These are phyloP conservation scores for Lichtheimia corymbifera DNA, from an alignment of 371 early-diverging fungal species.

Conservation along the genomic window DNA sequence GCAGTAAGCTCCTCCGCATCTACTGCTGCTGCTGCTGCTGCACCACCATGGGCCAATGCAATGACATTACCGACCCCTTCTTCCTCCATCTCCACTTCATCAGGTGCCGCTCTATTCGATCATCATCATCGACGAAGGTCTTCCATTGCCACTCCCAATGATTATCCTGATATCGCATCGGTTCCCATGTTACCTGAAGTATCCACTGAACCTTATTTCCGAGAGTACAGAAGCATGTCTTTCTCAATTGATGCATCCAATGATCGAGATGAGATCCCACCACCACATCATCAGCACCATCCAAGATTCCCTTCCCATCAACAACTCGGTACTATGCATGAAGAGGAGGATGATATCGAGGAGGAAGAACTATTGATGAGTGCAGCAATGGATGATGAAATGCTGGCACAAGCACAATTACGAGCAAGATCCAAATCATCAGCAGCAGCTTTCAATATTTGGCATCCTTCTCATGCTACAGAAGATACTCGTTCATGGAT, in stretches of 20 bases:
- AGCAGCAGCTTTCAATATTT: slow-evolving; percentile 40
- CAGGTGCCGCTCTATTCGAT: slow-evolving; percentile 6
- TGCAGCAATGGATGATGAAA: slow-evolving; percentile 18
- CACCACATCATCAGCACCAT: background rate
- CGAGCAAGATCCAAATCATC: slow-evolving; percentile 41
- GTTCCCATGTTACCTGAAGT: slow-evolving; percentile 43
- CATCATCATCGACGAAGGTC: slow-evolving; percentile 7
- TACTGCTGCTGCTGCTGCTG: slow-evolving; percentile 7
- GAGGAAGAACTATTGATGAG: slow-evolving; percentile 7
- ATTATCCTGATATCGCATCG: slow-evolving; percentile 37
- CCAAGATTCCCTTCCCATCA: slow-evolving; percentile 9
- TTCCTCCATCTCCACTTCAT: slow-evolving; percentile 8
- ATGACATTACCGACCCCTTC: slow-evolving; percentile 13
- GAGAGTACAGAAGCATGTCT: slow-evolving; percentile 44
- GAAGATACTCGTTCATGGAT: slow-evolving; percentile 17
- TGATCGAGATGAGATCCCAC: slow-evolving; percentile 8
- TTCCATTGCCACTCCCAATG: slow-evolving; percentile 2
- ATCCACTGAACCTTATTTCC: slow-evolving; percentile 32
- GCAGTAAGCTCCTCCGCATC: slow-evolving; percentile 20
- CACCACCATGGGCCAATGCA: slow-evolving; percentile 18
- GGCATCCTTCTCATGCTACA: slow-evolving; percentile 27
- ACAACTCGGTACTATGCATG: slow-evolving; percentile 33
- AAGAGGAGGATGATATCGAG: slow-evolving; percentile 30
- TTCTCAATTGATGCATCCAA: slow-evolving; percentile 32
- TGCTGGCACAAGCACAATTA: slow-evolving; percentile 21